Evolutionary conservation across 441 rosid species (phyloP), one percentile per base, ranked within the genome.

Genomic region (Populus tomentosa): DNA sequence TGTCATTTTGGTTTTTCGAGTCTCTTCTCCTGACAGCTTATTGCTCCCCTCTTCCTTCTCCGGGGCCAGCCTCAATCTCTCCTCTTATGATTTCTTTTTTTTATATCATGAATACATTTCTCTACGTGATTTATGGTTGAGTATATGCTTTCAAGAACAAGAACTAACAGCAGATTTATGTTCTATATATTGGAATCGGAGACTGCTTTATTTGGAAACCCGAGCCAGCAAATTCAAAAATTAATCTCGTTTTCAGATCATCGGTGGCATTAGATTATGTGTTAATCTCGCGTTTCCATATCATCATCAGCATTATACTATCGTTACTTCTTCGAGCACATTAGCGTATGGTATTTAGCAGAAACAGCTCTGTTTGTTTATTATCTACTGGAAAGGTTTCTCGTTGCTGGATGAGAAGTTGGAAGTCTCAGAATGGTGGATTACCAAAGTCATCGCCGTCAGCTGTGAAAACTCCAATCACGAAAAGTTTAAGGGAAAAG

Each of bases 191-290:
- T 38, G 84, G 80, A 79, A 77, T 10, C 21, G 75, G 78, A 63
- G 77, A 72, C 28, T 79, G 82, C 75, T 69, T 79, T 72, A 40
- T 82, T 26, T 75, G 72, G 81, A 78, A 77, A 67, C 21, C 14
- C 9, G 80, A 72, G 62, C 78, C 79, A 71, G 30, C 69, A 3
- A 69, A 30, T 78, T 56, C 6, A 50, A 50, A 5, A 16, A 50
- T 0, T 14, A 16, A 50, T 50, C 59, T 50, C n/a, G 53, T 42
- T 21, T 40, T 26, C 56, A 56, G 4, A 61, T 32, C 2, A 3
- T 3, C 30, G 28, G 2, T 24, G 23, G 8, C 56, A 61, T 33
- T 35, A 33, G 5, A 62, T 21, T n/a, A 56, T 14, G 1, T 1
- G 66, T 67, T 71, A 32, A 78, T 73, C 84, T 78, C 71, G 68